Evolutionary conservation across 441 rosid species (phyloP), one percentile per base, ranked within the genome.

Genomic region (Euphorbia celastroides): DNA sequence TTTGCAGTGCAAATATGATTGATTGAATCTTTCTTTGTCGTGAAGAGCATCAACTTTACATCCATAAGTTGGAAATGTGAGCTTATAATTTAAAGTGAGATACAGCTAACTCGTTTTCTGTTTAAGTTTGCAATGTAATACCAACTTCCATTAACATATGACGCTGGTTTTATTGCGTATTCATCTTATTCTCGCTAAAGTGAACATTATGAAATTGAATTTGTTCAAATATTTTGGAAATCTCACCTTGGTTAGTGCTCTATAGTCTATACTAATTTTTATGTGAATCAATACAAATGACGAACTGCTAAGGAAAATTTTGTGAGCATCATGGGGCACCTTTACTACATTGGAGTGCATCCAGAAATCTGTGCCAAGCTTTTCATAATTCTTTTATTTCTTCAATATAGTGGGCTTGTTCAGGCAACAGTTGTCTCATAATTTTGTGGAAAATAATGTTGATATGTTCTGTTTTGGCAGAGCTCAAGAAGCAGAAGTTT

Each of bases 221-320:
- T n/a, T n/a, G n/a, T n/a, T n/a, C n/a, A n/a, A n/a, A n/a, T n/a
- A n/a, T n/a, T n/a, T n/a, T n/a, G n/a, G n/a, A n/a, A n/a, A n/a
- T n/a, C n/a, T n/a, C n/a, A n/a, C n/a, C n/a, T n/a, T n/a, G n/a
- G n/a, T n/a, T n/a, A n/a, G n/a, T n/a, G n/a, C n/a, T n/a, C n/a
- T n/a, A n/a, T n/a, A n/a, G n/a, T n/a, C n/a, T n/a, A n/a, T n/a
- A n/a, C n/a, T n/a, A n/a, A n/a, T n/a, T n/a, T n/a, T n/a, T n/a
- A n/a, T n/a, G n/a, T n/a, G n/a, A n/a, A n/a, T n/a, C n/a, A n/a
- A n/a, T n/a, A n/a, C n/a, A n/a, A n/a, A n/a, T n/a, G n/a, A n/a
- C n/a, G n/a, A n/a, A 14, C 14, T 57, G 60, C 46, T 20, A 19
- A 5, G n/a, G n/a, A 13, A 68, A 10, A 63, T 17, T 78, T 56